Evolutionary conservation across 179 eudicot species (phyloP).

Genomic region (Silene noctiflora): DNA sequence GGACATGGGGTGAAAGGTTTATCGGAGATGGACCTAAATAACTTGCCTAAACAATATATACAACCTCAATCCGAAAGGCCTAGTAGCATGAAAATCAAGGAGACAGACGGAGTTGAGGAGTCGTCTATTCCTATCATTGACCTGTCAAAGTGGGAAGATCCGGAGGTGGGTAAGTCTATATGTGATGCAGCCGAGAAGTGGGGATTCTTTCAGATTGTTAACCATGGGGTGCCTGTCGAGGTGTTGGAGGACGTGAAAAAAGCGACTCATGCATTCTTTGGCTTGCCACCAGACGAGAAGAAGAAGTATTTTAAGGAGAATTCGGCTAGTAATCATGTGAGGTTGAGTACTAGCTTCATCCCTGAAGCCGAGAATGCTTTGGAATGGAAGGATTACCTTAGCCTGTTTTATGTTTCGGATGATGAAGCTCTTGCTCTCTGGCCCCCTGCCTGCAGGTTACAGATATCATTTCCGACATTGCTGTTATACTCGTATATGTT

Average conservation of each 20-base stretch:
- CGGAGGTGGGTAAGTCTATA: conserved; percentile 24
- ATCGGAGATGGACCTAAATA: conserved; percentile 30
- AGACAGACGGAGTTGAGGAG: not conserved
- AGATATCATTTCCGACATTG: too few species aligned
- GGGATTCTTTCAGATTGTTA: conserved; percentile 49
- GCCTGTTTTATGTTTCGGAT: conserved; percentile 41
- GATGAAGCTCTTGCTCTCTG: conserved; percentile 36
- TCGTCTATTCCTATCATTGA: conserved; percentile 44
- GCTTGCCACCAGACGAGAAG: conserved; percentile 41
- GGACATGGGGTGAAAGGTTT: conserved; percentile 51
- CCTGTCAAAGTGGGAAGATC: conserved; percentile 37
- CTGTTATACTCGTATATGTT: too few species aligned
- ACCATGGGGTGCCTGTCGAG: conserved; percentile 46
- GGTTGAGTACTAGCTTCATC: conserved; percentile 42
- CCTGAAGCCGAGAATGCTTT: conserved; percentile 46
- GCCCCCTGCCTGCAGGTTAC: conserved; percentile 47
- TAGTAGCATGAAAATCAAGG: conserved; percentile 24
- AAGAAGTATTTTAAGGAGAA: conserved; percentile 41
- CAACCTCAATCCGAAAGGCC: conserved; percentile 40
- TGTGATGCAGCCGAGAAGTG: conserved; percentile 41
- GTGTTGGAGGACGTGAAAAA: conserved; percentile 41
- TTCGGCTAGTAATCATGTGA: conserved; percentile 37
- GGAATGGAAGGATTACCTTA: conserved; percentile 61
- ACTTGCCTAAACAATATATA: conserved; percentile 41
- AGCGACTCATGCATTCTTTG: conserved; percentile 37